Base-by-base conservation (phyloP, 1,139 yeast genomes). In the Suhomyces guaymorum region DNA sequence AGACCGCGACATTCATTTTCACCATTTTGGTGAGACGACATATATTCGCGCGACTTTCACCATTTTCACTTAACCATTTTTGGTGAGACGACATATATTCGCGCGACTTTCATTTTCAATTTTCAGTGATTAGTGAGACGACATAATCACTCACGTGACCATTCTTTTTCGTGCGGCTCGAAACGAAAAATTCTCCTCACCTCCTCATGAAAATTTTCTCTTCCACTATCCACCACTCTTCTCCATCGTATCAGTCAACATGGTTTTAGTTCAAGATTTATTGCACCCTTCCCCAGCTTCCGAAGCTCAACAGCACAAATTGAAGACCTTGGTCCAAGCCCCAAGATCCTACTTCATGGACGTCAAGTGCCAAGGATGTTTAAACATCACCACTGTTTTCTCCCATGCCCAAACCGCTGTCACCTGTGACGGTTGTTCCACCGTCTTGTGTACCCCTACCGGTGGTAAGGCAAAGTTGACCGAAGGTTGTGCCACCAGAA, bases 301-400 rank as follows among this genome's bases (percentile, higher is more conserved):
- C 54, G 98, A 92, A 81, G 90, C 88, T 62, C 82, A 81, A 74
- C 82, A 89, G 76, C 96, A 92, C 87, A 92, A 92, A 78, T 82
- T 90, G 68, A 92, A 92, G 88, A 82, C 85, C 62, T 86, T 92
- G 66, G 98, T 92, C 54, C 96, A 92, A 73, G 70, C 85, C 51
- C 98, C 98, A 74, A 88, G 97, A 81, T 90, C 97, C 47, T 92
- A 79, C 83, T 92, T 92, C 86, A 89, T 92, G 96, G 98, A 92
- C 65, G 97, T 92, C 59, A 90, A 90, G 76, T 90, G 97, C 76
- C 97, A 95, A 73, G 97, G 97, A 59, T 92, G 98, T 77, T 80
- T 90, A 69, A 86, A 84, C 82, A 92, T 92, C 78, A 89, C 98
- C 73, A 92, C 97, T 54, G 97, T 92, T 55, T 92, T 92, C 85